A percentile compares a stretch with the other conserved stretches of the same genome.
phyloP scores from a whole-genome alignment of 805 yeast genomes.

The Saturnispora dispora region DNA sequence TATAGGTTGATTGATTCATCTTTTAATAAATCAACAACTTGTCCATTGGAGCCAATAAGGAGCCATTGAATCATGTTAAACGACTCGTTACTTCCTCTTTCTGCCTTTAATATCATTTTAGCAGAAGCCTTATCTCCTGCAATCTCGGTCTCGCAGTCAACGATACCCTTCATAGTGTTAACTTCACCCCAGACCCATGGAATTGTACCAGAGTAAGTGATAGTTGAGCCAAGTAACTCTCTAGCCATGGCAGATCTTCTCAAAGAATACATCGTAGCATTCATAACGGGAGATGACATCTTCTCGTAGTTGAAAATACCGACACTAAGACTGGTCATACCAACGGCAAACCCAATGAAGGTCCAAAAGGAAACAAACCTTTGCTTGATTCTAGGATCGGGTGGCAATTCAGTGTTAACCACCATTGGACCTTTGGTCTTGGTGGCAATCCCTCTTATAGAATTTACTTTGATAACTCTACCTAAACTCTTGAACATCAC shows the following conservation, averaged over 20 bases:
- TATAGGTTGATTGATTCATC: constrained; percentile 6
- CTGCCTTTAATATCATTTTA: constrained; percentile 61
- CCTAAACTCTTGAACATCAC: constrained; percentile 13
- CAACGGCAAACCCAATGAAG: constrained; percentile 44
- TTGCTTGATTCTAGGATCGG: constrained; percentile 50
- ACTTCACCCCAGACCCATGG: constrained; percentile 89
- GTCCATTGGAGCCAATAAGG: constrained; percentile 38
- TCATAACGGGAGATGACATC: constrained; percentile 78
- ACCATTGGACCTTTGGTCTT: constrained; percentile 36
- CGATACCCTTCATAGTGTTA: constrained; percentile 73
- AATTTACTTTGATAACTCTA: not conserved
- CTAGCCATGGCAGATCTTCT: constrained; percentile 65
- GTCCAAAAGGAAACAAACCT: constrained; percentile 29
- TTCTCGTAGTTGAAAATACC: constrained; percentile 90
- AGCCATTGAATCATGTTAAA: constrained; percentile 59
- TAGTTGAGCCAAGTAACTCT: constrained; percentile 61
- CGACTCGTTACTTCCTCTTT: constrained; percentile 42
- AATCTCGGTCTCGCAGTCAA: constrained; percentile 64
- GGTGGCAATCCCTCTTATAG: constrained; percentile 4
- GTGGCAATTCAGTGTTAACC: constrained; percentile 75
- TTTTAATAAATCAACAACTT: constrained; percentile 24
- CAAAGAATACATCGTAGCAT: constrained; percentile 76
- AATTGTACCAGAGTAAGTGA: constrained; percentile 60
- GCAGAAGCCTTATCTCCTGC: constrained; percentile 52
- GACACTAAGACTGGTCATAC: constrained; percentile 46